Conservation (phyloP, 371 early-diverging fungal species). For the Mortierella sp. region DNA sequence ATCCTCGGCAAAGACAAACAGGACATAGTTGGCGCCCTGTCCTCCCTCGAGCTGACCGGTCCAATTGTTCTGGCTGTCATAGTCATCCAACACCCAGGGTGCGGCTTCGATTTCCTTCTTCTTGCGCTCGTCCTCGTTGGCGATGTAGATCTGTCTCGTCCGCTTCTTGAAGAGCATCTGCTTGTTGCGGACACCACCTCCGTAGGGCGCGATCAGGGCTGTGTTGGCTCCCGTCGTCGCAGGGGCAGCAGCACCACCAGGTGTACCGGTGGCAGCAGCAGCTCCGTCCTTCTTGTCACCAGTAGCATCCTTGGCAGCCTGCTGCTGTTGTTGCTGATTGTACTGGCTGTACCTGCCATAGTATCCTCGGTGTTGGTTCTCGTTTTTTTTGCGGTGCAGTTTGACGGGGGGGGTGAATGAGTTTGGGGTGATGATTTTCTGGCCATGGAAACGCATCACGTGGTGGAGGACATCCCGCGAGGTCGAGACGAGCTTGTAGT, state of each 20-base stretch:
- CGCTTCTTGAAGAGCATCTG: conserved; percentile 86
- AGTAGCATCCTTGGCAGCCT: conserved; percentile 15
- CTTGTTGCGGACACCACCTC: conserved; percentile 85
- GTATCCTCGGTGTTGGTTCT: conserved; percentile 54
- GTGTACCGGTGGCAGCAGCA: neutral
- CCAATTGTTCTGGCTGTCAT: conserved; percentile 72
- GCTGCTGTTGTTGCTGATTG: conserved; percentile 40
- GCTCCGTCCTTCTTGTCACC: conserved; percentile 39
- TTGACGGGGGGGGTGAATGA: conserved; percentile 78
- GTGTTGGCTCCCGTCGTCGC: conserved; percentile 80
- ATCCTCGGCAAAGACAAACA: conserved; percentile 85
- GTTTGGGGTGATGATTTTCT: conserved; percentile 66
- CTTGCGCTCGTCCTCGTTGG: conserved; percentile 80
- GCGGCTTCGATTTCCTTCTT: conserved; percentile 79
- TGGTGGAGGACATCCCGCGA: conserved; percentile 66
- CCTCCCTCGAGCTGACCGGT: conserved; percentile 87
- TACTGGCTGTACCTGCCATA: conserved; percentile 43
- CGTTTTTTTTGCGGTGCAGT: conserved; percentile 73
- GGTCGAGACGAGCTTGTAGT: conserved; percentile 74
- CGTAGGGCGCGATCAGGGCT: conserved; percentile 82
- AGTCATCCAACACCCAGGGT: conserved; percentile 87
- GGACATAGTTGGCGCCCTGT: conserved; percentile 80
- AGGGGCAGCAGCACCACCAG: conserved; percentile 10
- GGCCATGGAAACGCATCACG: conserved; percentile 76
- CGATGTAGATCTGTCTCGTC: conserved; percentile 84